phyloP scores from a whole-genome alignment of 176 grass and related monocot species.

The Lolium multiflorum region DNA sequence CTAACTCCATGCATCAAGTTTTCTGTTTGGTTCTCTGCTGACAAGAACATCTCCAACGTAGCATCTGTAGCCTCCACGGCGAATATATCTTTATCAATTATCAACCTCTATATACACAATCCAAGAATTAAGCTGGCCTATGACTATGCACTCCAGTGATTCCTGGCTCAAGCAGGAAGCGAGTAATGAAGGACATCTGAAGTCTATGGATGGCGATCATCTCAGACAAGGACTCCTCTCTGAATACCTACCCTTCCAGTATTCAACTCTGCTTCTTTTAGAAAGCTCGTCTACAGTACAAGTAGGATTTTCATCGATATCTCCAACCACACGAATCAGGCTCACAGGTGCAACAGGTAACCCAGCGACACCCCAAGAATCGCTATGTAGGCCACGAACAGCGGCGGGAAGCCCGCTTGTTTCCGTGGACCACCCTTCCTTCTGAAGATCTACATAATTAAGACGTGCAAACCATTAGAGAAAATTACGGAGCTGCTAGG shows the following conservation, averaged over 20 bases:
- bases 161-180: background rate
- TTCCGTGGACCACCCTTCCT: constrained; percentile 7
- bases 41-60: background rate
- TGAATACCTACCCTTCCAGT: background rate
- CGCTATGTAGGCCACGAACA: constrained; percentile 49
- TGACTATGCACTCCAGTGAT: constrained; percentile 30
- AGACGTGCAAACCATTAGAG: background rate
- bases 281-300: background rate
- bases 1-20: background rate
- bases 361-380: constrained; percentile 55
- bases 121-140: background rate
- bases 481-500: background rate
- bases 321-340: background rate
- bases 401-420: constrained; percentile 32
- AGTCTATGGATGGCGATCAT: background rate
- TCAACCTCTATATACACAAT: constrained; percentile 10
- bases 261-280: background rate
- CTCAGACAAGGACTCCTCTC: background rate
- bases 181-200: background rate
- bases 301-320: background rate
- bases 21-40: background rate
- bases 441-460: constrained; percentile 42
- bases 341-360: constrained; percentile 69
- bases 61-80: background rate
- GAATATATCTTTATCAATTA: background rate